phyloP scores from a whole-genome alignment of 345 rosid species.

The Noccaea bulbosa region DNA sequence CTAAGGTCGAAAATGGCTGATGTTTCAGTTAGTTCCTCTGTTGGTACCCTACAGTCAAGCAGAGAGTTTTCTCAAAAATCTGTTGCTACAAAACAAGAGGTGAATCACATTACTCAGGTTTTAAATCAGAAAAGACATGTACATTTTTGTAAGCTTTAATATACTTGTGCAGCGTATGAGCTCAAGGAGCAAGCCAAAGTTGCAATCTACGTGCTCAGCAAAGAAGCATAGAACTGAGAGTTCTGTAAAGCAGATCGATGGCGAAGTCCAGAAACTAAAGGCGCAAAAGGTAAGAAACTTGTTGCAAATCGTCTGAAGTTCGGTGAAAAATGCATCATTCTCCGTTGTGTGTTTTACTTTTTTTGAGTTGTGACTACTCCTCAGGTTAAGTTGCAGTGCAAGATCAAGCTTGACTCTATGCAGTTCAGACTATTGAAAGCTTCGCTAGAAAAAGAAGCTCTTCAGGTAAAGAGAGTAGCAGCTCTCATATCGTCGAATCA shows the following conservation, averaged over 20 bases:
- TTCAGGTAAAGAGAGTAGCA: constrained; percentile 58
- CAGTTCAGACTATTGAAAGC: constrained; percentile 72
- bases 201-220: constrained; percentile 56
- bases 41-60: constrained; percentile 52
- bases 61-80: constrained; percentile 60
- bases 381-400: constrained; percentile 92
- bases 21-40: constrained; percentile 54
- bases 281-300: constrained; percentile 68
- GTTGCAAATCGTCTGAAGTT: constrained; percentile 4
- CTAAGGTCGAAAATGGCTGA: constrained; percentile 53
- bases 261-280: constrained; percentile 76
- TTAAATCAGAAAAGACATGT: neutral
- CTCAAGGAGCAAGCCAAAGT: constrained; percentile 66
- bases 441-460: constrained; percentile 76
- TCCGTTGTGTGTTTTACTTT: constrained; percentile 19
- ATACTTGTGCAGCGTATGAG: constrained; percentile 48
- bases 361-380: constrained; percentile 23
- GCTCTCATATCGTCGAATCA: too few relatives aligned
- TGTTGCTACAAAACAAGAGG: constrained; percentile 61
- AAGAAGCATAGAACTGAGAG: constrained; percentile 64
- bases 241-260: constrained; percentile 50
- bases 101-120: constrained; percentile 33
- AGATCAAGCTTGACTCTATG: constrained; percentile 83
- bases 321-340: constrained; percentile 1
- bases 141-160: constrained; percentile 4